phyloP scores from a whole-genome alignment of 129 eudicot genomes.

The Mikania micrantha region DNA sequence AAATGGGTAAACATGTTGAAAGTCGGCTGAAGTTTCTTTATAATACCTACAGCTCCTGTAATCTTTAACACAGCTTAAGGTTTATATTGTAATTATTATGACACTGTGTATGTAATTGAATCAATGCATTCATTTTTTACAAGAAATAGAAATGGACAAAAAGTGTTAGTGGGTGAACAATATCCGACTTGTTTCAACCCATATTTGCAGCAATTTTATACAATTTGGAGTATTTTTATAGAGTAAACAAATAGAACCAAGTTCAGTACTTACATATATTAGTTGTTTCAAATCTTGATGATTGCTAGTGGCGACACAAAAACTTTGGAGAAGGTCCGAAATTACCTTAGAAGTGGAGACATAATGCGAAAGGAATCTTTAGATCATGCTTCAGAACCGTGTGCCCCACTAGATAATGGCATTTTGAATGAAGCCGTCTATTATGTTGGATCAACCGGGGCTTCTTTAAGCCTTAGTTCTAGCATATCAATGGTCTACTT shows the following conservation, averaged over 20 bases:
- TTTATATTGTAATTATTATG: background rate
- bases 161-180: background rate
- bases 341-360: constrained; percentile 10
- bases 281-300: constrained; percentile 4
- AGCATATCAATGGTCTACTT: background rate
- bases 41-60: background rate
- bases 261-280: background rate
- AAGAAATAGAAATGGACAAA: background rate
- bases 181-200: background rate
- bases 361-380: background rate
- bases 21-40: background rate
- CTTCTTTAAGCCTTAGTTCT: constrained; percentile 1
- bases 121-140: background rate
- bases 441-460: background rate
- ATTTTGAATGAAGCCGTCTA: background rate
- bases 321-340: constrained; percentile 33
- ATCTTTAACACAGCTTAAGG: background rate
- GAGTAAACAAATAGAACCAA: background rate
- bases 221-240: background rate
- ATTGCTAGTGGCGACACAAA: constrained; percentile 49
- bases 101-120: background rate
- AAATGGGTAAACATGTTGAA: background rate
- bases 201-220: background rate
- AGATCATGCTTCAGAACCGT: background rate
- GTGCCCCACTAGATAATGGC: background rate